These are phyloP conservation scores for Alternaria sp. DNA, from an alignment of 2,329 filamentous ascomycete genomes.

Conservation along the genomic window DNA sequence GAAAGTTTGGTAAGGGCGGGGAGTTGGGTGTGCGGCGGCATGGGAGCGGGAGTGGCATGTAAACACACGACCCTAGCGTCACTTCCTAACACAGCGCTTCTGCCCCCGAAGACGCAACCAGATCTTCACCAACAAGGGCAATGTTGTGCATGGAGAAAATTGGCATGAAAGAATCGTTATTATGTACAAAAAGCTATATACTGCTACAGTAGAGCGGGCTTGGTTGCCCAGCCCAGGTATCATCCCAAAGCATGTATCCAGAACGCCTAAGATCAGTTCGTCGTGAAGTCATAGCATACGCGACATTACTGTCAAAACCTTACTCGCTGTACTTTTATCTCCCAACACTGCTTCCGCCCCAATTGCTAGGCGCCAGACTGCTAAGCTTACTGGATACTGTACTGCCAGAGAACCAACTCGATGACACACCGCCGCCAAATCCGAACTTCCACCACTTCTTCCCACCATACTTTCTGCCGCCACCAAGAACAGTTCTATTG, in stretches of 20 bases:
- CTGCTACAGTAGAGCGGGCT: constrained; percentile 5
- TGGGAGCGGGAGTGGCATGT: constrained; percentile 10
- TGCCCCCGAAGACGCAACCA: neutral
- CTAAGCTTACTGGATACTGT: constrained; percentile 51
- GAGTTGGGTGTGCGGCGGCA: constrained; percentile 15
- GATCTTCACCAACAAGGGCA: neutral
- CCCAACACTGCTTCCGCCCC: constrained; percentile 45
- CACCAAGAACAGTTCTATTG: constrained; percentile 36
- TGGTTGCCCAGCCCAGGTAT: constrained; percentile 13
- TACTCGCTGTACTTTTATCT: constrained; percentile 10
- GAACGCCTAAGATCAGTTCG: constrained; percentile 10
- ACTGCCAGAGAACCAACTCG: constrained; percentile 51
- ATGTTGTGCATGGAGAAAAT: neutral
- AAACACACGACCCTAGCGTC: constrained; percentile 18
- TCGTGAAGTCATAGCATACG: constrained; percentile 13
- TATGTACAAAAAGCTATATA: constrained; percentile 11
- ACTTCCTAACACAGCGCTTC: neutral
- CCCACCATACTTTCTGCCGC: constrained; percentile 32
- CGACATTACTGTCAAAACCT: constrained; percentile 4
- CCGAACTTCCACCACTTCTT: constrained; percentile 35
- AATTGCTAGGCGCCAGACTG: constrained; percentile 43
- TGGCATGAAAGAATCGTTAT: constrained; percentile 7
- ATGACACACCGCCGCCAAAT: constrained; percentile 37
- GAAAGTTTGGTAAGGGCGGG: neutral
- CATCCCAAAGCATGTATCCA: constrained; percentile 14